Evolutionary conservation across 768 basidiomycete species (phyloP).

Genomic region (Tremella mesenterica): DNA sequence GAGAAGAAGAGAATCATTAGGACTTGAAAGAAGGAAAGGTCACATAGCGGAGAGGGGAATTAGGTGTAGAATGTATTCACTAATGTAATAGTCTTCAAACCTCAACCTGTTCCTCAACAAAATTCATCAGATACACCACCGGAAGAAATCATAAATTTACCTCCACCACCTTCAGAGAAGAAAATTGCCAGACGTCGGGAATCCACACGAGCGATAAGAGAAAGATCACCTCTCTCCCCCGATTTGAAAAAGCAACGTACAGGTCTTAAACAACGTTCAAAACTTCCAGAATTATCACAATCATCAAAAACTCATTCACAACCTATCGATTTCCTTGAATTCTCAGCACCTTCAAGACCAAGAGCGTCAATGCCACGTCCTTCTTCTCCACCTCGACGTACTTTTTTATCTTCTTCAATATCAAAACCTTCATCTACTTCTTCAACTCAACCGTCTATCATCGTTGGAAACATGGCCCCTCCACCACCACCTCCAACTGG

Average conservation of each 20-base stretch:
- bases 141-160: slow-evolving; percentile 20
- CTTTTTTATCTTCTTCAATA: slow-evolving; percentile 5
- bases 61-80: no score
- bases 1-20: no score
- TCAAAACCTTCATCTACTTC: background rate
- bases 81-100: slow-evolving; percentile 23
- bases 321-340: slow-evolving; percentile 16
- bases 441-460: no score
- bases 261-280: background rate
- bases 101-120: slow-evolving; percentile 15
- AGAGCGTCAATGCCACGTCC: slow-evolving; percentile 20
- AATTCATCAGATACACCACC: slow-evolving; percentile 32
- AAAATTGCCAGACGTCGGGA: slow-evolving; percentile 37
- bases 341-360: slow-evolving; percentile 5
- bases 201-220: slow-evolving; percentile 24
- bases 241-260: slow-evolving; percentile 6
- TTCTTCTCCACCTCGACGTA: slow-evolving; percentile 16
- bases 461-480: slow-evolving; percentile 20
- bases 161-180: slow-evolving; percentile 36
- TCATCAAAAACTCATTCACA: background rate
- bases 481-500: no score
- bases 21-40: no score
- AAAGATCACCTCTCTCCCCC: slow-evolving; percentile 16
- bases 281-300: background rate
- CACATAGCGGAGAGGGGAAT: no score